phyloP scores from a whole-genome alignment of 2,329 filamentous ascomycete genomes.

The Huntiella savannae region DNA sequence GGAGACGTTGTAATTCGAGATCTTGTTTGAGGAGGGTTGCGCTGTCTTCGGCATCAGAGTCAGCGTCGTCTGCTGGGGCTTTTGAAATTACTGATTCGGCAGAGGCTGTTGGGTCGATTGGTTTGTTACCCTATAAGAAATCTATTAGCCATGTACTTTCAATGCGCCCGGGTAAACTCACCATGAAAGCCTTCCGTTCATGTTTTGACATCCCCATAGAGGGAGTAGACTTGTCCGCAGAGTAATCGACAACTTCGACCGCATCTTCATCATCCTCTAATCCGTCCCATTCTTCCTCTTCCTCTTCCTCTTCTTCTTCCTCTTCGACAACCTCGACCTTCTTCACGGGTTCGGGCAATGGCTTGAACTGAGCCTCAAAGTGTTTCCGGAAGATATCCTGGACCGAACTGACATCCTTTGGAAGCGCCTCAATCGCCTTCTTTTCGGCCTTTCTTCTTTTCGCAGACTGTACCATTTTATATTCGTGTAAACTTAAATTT shows the following conservation, averaged over 20 bases:
- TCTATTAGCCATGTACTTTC: not conserved
- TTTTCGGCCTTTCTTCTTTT: slow-evolving; percentile 23
- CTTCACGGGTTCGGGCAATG: slow-evolving; percentile 29
- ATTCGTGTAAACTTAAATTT: too few species aligned
- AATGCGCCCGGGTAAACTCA: slow-evolving; percentile 14
- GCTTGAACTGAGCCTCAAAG: slow-evolving; percentile 77
- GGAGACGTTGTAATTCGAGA: slow-evolving; percentile 72
- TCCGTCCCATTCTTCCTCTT: slow-evolving; percentile 15
- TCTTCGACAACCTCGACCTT: slow-evolving; percentile 15
- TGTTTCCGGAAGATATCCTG: slow-evolving; percentile 63
- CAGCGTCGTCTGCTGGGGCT: slow-evolving; percentile 14
- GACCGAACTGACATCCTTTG: slow-evolving; percentile 28
- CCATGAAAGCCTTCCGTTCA: slow-evolving; percentile 67
- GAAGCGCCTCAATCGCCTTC: slow-evolving; percentile 10
- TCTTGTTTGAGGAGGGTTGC: slow-evolving; percentile 71
- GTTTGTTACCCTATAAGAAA: slow-evolving; percentile 16
- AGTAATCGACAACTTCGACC: slow-evolving; percentile 46
- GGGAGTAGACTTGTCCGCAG: slow-evolving; percentile 21
- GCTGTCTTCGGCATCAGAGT: slow-evolving; percentile 34
- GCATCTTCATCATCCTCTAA: slow-evolving; percentile 13
- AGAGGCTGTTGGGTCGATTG: slow-evolving; percentile 30
- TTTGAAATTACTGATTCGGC: slow-evolving; percentile 13
- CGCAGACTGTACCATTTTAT: too few species aligned
- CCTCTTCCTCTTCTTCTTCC: slow-evolving; percentile 14
- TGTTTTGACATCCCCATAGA: slow-evolving; percentile 37